These are phyloP conservation scores for Chiua sp. DNA, from an alignment of 1,284 basidiomycete genomes.

Conservation along the genomic window DNA sequence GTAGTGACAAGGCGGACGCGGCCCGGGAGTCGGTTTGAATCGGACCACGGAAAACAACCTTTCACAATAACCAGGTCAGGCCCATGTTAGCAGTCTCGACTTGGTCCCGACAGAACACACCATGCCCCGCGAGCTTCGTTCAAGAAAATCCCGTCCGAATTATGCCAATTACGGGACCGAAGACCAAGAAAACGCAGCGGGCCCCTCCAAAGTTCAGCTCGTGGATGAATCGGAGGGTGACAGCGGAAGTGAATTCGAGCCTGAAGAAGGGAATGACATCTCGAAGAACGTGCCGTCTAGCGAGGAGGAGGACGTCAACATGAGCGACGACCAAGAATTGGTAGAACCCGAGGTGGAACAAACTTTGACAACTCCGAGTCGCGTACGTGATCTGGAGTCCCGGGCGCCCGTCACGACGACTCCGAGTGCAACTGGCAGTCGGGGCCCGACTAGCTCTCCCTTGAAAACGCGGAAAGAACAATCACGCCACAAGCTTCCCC, in stretches of 20 bases:
- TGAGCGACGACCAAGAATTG: slow-evolving; percentile 21
- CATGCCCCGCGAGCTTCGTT: slow-evolving; percentile 43
- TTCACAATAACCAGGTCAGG: too few species aligned
- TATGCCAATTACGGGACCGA: slow-evolving; percentile 34
- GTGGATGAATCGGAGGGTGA: slow-evolving; percentile 30
- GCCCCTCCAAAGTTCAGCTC: slow-evolving; percentile 24
- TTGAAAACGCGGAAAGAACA: slow-evolving; percentile 22
- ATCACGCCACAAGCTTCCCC: slow-evolving; percentile 25
- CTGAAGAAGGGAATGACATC: slow-evolving; percentile 14
- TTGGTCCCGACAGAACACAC: background rate
- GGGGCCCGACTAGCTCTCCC: background rate
- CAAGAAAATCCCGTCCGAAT: slow-evolving; percentile 38
- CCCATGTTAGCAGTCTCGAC: too few species aligned
- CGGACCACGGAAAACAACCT: too few species aligned
- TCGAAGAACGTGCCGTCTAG: slow-evolving; percentile 15
- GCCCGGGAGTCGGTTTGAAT: too few species aligned
- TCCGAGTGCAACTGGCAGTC: background rate
- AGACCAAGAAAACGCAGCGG: slow-evolving; percentile 28
- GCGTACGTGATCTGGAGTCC: background rate
- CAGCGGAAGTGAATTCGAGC: slow-evolving; percentile 53
- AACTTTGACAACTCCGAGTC: slow-evolving; percentile 4
- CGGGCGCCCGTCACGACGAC: background rate
- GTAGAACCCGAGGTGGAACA: slow-evolving; percentile 8
- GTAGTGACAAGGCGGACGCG: too few species aligned
- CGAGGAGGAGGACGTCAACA: slow-evolving; percentile 29